Conservation (phyloP, 805 yeast genomes). For the Pichia sporocuriosa region DNA sequence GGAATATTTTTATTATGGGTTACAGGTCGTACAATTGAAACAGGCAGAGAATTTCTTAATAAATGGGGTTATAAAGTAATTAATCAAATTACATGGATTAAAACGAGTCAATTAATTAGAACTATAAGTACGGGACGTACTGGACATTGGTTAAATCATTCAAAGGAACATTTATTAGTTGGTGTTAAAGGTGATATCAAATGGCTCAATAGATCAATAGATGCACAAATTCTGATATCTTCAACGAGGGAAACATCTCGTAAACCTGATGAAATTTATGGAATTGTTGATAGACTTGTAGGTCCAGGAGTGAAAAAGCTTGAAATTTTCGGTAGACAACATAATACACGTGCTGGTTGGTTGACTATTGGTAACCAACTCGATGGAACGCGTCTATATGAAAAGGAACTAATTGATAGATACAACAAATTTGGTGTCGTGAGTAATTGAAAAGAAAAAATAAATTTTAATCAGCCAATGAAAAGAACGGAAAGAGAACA, state of each 20-base stretch:
- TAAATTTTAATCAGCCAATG: background rate
- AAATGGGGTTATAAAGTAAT: slow-evolving; percentile 78
- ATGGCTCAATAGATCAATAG: slow-evolving; percentile 64
- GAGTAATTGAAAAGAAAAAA: background rate
- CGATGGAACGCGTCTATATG: slow-evolving; percentile 50
- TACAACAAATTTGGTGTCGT: too few relatives aligned
- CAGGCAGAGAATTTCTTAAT: slow-evolving; percentile 68
- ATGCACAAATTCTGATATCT: slow-evolving; percentile 72
- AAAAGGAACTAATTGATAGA: slow-evolving; percentile 40
- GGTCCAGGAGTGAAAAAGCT: slow-evolving; percentile 72
- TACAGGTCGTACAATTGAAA: slow-evolving; percentile 87
- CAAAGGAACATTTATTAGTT: slow-evolving; percentile 83
- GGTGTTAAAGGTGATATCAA: slow-evolving; percentile 76
- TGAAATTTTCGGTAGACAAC: slow-evolving; percentile 85
- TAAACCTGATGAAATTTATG: slow-evolving; percentile 88
- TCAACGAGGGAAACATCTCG: slow-evolving; percentile 82
- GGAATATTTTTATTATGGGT: slow-evolving; percentile 89
- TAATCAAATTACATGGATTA: slow-evolving; percentile 87
- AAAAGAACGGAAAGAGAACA: background rate
- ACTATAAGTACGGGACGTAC: slow-evolving; percentile 94
- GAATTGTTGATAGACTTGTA: slow-evolving; percentile 75
- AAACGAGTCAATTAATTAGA: slow-evolving; percentile 77
- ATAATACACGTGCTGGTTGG: slow-evolving; percentile 88
- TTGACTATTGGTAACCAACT: slow-evolving; percentile 76
- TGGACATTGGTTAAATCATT: slow-evolving; percentile 95